These are phyloP conservation scores for Paralagenidium karlingii DNA, from an alignment of 352 stramenopile species.

Conservation along the genomic window DNA sequence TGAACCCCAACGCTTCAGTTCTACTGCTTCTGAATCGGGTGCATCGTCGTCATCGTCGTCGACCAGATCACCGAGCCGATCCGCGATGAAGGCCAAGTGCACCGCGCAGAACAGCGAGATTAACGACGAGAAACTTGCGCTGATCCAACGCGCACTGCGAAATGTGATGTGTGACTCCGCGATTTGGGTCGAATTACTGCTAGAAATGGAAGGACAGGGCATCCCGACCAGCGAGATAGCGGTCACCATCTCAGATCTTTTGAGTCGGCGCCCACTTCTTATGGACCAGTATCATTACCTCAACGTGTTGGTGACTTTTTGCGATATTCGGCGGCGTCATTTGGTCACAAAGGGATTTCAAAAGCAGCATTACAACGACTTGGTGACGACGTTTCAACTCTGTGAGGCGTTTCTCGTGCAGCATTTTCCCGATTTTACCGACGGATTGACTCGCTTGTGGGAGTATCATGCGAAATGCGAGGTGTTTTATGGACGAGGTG, in stretches of 20 bases:
- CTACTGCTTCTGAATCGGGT: too few relatives aligned
- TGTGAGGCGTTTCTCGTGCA: conserved; percentile 19
- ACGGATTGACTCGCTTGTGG: conserved; percentile 14
- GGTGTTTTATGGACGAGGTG: conserved; percentile 7
- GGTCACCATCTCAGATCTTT: too few relatives aligned
- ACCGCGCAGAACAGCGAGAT: neutral
- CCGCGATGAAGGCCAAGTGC: neutral
- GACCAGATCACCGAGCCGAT: too few relatives aligned
- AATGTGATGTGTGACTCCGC: conserved; percentile 59
- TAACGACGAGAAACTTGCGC: neutral
- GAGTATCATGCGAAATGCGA: conserved; percentile 41
- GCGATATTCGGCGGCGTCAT: conserved; percentile 20
- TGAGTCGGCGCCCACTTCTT: too few relatives aligned
- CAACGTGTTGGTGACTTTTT: conserved; percentile 30
- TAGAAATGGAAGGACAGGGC: conserved; percentile 24
- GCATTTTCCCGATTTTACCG: conserved; percentile 19
- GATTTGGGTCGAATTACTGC: conserved; percentile 35
- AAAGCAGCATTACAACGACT: conserved; percentile 3
- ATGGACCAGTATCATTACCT: conserved; percentile 50
- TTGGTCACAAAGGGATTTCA: conserved; percentile 3
- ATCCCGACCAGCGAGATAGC: too few relatives aligned
- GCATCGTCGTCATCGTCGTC: too few relatives aligned
- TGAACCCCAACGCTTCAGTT: too few relatives aligned
- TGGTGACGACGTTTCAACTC: conserved; percentile 16
- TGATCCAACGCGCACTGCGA: conserved; percentile 26